Evolutionary conservation across 169 alveolate species (phyloP).

Genomic region (Cryptosporidium tyzzeri): DNA sequence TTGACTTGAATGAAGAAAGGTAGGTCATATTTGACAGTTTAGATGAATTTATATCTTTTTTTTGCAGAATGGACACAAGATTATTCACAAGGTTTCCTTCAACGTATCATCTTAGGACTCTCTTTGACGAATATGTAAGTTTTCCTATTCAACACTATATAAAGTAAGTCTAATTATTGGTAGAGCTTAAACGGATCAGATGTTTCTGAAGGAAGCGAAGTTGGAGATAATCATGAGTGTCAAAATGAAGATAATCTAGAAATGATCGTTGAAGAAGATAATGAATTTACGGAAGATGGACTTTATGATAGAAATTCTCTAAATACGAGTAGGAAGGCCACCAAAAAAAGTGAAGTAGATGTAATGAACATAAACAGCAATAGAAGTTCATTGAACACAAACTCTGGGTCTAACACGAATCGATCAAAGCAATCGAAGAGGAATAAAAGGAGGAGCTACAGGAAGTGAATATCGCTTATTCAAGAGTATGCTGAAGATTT

Average conservation of each 20-base stretch:
- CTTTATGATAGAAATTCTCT: not conserved
- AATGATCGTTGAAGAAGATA: slow-evolving; percentile 12
- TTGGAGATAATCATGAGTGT: not conserved
- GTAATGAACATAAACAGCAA: slow-evolving; percentile 1
- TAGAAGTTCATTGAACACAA: slow-evolving; percentile 11
- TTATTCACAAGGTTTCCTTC: slow-evolving; percentile 57
- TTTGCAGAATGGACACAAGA: slow-evolving; percentile 38
- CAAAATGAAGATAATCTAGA: not conserved
- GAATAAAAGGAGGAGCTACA: slow-evolving; percentile 38
- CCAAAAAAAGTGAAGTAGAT: not conserved
- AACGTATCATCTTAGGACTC: slow-evolving; percentile 71
- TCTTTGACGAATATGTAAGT: slow-evolving; percentile 65
- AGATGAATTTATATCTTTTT: not conserved
- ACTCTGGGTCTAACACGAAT: slow-evolving; percentile 7
- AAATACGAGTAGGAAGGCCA: not conserved
- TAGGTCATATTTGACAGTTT: not conserved
- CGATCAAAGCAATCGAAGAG: slow-evolving; percentile 29
- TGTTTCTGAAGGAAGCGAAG: slow-evolving; percentile 21
- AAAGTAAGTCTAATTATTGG: not conserved
- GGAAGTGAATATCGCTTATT: not conserved
- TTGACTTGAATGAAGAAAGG: slow-evolving; percentile 43
- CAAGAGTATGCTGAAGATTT: not conserved
- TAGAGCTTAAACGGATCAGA: slow-evolving; percentile 1
- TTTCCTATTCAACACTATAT: not conserved
- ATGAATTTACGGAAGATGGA: not conserved